Evolutionary conservation across 176 grass and related monocot genomes (phyloP).

Genomic region (Elymus sibiricus): DNA sequence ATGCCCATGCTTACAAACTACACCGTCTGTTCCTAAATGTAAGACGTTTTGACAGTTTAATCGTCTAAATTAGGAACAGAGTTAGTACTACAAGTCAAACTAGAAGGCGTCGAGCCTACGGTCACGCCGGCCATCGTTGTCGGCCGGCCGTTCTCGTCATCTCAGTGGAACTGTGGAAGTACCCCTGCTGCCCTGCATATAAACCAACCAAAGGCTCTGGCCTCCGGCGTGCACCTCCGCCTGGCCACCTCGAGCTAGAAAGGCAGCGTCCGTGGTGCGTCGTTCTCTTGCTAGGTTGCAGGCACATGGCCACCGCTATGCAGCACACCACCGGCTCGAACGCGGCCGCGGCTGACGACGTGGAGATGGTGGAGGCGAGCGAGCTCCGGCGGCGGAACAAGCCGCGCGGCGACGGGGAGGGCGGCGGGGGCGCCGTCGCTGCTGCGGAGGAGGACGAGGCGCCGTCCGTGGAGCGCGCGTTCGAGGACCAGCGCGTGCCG

Average conservation of each 20-base stretch:
- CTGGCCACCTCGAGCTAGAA: neutral
- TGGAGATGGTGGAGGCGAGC: slow-evolving; percentile 36
- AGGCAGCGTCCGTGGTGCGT: neutral
- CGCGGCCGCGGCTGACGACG: slow-evolving; percentile 1
- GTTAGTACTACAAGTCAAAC: no score
- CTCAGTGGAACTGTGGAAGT: neutral
- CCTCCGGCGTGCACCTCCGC: neutral
- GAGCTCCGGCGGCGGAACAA: slow-evolving; percentile 40
- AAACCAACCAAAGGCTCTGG: neutral
- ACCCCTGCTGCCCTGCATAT: neutral
- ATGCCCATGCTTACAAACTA: no score
- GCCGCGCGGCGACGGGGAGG: neutral
- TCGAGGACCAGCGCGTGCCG: slow-evolving; percentile 45
- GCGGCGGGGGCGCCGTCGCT: neutral
- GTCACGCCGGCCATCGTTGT: neutral
- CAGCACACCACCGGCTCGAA: neutral
- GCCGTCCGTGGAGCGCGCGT: slow-evolving; percentile 35
- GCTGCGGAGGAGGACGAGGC: neutral
- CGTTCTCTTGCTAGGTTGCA: neutral
- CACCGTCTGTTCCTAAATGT: no score
- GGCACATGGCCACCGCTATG: slow-evolving; percentile 19
- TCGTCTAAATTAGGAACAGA: no score
- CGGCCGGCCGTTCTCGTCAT: neutral
- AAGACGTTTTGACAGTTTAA: no score
- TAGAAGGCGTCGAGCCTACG: neutral